Percentiles rank a stretch among this genome's conserved stretches.
Conservation (phyloP, 2,329 filamentous ascomycete genomes). For the Aureobasidium mangrovei region DNA sequence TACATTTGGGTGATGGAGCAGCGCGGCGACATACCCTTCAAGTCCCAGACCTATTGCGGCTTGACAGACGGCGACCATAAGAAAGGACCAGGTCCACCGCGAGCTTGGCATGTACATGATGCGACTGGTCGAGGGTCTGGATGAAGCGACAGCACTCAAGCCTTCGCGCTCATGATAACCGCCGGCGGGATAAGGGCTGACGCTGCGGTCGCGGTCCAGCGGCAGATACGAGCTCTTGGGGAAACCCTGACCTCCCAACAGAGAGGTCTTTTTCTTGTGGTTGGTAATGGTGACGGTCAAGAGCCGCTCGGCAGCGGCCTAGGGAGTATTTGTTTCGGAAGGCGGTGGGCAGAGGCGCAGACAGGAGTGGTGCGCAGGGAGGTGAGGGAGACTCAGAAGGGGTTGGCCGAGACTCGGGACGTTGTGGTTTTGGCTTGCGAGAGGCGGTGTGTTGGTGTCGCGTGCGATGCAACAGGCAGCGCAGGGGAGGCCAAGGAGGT, state of each 20-base stretch:
- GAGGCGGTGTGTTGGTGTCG: constrained; percentile 9
- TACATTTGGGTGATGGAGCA: not conserved
- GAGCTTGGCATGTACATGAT: constrained; percentile 72
- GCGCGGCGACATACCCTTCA: constrained; percentile 62
- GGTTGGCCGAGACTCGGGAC: not conserved
- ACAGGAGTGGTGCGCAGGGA: constrained; percentile 1
- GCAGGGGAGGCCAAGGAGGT: not conserved
- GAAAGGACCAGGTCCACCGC: constrained; percentile 82
- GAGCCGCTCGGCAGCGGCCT: constrained; percentile 12
- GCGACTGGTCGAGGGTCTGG: constrained; percentile 28
- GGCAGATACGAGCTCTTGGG: constrained; percentile 32
- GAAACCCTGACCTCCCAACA: constrained; percentile 40
- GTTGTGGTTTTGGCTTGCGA: not conserved
- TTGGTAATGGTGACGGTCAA: constrained; percentile 42
- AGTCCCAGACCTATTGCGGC: constrained; percentile 71
- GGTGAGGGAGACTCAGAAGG: constrained; percentile 4
- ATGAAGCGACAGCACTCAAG: constrained; percentile 31
- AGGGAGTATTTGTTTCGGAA: not conserved
- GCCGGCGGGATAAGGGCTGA: constrained; percentile 31
- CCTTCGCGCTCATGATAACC: constrained; percentile 46
- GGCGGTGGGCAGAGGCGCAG: not conserved
- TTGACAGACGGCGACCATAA: constrained; percentile 65
- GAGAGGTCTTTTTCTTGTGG: constrained; percentile 49
- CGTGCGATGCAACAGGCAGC: not conserved
- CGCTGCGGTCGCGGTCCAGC: constrained; percentile 41